Conservation (phyloP, 768 basidiomycete genomes). For the Exsudoporus frostii region DNA sequence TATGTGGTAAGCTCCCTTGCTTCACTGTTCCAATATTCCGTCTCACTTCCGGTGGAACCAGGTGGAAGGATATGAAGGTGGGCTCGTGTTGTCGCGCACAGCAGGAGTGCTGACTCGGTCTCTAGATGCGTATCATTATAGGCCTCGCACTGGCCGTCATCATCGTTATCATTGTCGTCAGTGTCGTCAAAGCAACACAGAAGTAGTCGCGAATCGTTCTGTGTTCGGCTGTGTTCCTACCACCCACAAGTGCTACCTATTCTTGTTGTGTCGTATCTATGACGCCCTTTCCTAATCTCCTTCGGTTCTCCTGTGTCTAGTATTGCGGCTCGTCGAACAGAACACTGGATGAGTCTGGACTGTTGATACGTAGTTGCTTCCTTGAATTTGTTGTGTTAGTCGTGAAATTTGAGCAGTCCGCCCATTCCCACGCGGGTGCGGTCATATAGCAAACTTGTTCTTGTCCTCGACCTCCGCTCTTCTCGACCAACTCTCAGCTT, state of each 20-base stretch:
- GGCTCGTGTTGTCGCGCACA: conserved; percentile 14
- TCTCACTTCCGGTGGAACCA: conserved; percentile 27
- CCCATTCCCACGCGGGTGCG: conserved; percentile 21
- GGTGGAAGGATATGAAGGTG: conserved; percentile 99
- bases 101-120: conserved; percentile 8
- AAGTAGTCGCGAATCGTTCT: conserved; percentile 30
- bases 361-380: conserved; percentile 22
- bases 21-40: not conserved
- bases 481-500: conserved; percentile 8
- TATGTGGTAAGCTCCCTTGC: conserved; percentile 70
- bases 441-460: conserved; percentile 10
- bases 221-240: conserved; percentile 1
- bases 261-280: conserved; percentile 46
- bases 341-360: conserved; percentile 19
- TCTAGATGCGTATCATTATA: conserved; percentile 95
- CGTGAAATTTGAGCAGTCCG: not conserved
- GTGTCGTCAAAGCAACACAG: conserved; percentile 83
- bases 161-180: conserved; percentile 93
- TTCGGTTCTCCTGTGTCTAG: conserved; percentile 21
- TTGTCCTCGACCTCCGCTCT: conserved; percentile 7
- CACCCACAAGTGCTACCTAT: conserved; percentile 16
- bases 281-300: conserved; percentile 31
- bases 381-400: conserved; percentile 26
- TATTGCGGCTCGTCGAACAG: conserved; percentile 14
- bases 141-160: conserved; percentile 86